Percentiles rank a stretch among this genome's conserved stretches.
Evolutionary conservation across 768 basidiomycete genomes (phyloP).

Genomic region (Crucibulum laeve): DNA sequence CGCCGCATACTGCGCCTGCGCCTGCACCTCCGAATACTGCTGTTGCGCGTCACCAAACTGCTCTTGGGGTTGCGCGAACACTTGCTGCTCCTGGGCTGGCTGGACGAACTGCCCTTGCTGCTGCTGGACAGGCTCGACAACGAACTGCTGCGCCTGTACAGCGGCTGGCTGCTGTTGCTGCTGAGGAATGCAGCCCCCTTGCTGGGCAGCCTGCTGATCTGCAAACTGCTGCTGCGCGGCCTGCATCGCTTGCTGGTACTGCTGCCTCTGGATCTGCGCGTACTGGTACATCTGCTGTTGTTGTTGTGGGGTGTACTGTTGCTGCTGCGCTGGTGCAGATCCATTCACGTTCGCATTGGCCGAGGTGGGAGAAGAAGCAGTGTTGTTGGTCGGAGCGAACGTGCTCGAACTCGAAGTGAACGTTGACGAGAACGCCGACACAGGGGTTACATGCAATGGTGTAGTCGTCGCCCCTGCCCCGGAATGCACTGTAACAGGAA

Average conservation of each 20-base stretch:
- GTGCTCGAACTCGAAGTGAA: conserved; percentile 2
- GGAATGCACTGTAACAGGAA: conserved; percentile 6
- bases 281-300: conserved; percentile 17
- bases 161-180: no score
- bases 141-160: no score
- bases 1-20: conserved; percentile 2
- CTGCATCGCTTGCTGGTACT: conserved; percentile 9
- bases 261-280: conserved; percentile 19
- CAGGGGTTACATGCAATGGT: conserved; percentile 8
- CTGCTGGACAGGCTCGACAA: no score
- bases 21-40: conserved; percentile 7
- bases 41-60: no score
- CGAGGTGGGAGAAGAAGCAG: conserved; percentile 11
- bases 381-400: conserved; percentile 11
- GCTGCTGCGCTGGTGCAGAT: conserved; percentile 12
- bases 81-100: no score
- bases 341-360: conserved; percentile 10
- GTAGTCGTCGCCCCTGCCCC: conserved; percentile 15
- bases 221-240: conserved; percentile 9
- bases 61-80: no score
- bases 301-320: conserved; percentile 8
- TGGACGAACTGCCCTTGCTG: no score
- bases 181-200: no score
- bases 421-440: conserved; percentile 3
- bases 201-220: no score